These are phyloP conservation scores for Avena sativa DNA, from an alignment of 176 grass and related monocot genomes.

Conservation along the genomic window DNA sequence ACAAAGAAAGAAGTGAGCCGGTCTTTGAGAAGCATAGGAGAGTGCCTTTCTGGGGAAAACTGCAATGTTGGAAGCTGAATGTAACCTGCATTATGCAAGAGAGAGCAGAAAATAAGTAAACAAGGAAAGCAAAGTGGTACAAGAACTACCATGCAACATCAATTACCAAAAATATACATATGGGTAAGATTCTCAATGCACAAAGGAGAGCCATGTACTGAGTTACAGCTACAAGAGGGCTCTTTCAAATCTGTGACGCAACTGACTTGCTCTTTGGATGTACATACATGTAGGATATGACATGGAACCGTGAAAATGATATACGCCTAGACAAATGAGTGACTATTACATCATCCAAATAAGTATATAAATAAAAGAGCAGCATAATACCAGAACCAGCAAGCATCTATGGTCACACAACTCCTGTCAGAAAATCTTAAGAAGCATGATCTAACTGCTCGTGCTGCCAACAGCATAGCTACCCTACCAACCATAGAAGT, in stretches of 20 bases:
- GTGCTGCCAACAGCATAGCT: background rate
- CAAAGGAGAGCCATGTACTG: background rate
- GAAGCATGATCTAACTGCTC: background rate
- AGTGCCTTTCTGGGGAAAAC: constrained; percentile 23
- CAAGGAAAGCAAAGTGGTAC: background rate
- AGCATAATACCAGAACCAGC: background rate
- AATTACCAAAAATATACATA: constrained; percentile 5
- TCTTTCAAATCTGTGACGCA: background rate
- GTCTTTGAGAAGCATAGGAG: constrained; percentile 37
- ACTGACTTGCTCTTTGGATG: constrained; percentile 8
- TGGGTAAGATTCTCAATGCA: background rate
- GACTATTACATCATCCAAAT: background rate
- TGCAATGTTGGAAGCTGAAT: background rate
- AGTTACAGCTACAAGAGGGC: background rate
- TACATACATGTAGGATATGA: background rate
- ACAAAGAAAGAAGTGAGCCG: background rate
- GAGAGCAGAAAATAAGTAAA: constrained; percentile 35
- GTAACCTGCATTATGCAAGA: constrained; percentile 46
- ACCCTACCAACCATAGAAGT: background rate
- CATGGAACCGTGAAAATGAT: background rate
- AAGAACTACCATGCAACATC: background rate
- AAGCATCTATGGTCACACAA: background rate
- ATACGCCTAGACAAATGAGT: background rate
- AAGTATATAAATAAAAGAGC: background rate
- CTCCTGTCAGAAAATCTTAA: background rate